Base-by-base conservation (phyloP, 1,139 yeast genomes). In the Insectozyma bohioensis region DNA sequence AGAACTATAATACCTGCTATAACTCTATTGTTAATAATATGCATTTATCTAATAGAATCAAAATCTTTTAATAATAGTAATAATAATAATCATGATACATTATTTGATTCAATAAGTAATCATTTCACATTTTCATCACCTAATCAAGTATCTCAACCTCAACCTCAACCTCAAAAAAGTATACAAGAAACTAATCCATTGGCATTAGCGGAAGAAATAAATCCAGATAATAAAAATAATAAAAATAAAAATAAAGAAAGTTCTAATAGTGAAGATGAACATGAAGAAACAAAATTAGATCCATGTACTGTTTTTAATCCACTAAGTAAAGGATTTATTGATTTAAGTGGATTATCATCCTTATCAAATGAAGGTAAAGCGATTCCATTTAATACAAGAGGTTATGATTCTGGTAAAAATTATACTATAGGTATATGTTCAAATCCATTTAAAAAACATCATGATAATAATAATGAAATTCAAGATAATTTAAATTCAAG, bases 361-460 rank as follows among this genome's bases (percentile, higher is more conserved):
- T 24, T 54, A 1, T 63, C 65, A 1, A 54, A 58, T 31, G 76
- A 72, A 15, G 74, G 72, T 1, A 61, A 56, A 34, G 56, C 72
- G 0, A 56, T 68, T 28, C 72, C 79, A 5, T 86, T 92, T 87
- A 59, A 68, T 28, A 78, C 90, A 3, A 71, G 72, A 40, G 95
- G 95, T 0, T 73, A 72, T 50, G 95, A 84, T 45, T 76, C 75
- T 46, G 81, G 82, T 12, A 69, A 67, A 34, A 88, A 88, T 56
- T 88, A 80, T 58, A 84, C 95, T 1, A 47, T 88, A 26, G 92
- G 94, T 7, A 67, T 88, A 4, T 88, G 97, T 50, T 76, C 88
- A 6, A 66, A 80, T 7, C 85, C 86, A 1, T 60, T 78, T 51
- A 68, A 68, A 38, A 56, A 57, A 31, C 36, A 51, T 11, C 56